These are phyloP conservation scores for Ophiocordyceps sinensis DNA, from an alignment of 2,329 filamentous ascomycete species.

Conservation along the genomic window DNA sequence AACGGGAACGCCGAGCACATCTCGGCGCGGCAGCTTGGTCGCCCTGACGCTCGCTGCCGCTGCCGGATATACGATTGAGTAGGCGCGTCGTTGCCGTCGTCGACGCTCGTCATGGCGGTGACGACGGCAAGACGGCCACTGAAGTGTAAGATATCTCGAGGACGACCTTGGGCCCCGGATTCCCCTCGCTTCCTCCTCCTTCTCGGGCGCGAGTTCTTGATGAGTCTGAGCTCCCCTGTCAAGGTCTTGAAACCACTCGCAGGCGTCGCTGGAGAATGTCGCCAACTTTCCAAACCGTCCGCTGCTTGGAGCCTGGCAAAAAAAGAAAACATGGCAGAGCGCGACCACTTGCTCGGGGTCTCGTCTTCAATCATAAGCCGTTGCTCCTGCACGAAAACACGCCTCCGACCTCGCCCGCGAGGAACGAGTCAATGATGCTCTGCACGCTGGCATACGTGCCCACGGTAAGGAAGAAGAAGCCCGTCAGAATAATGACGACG, in stretches of 20 bases:
- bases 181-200: background rate
- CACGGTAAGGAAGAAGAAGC: conserved; percentile 65
- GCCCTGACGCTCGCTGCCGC: background rate
- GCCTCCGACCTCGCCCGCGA: conserved; percentile 46
- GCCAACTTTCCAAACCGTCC: too few relatives aligned
- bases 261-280: too few relatives aligned
- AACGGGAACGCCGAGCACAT: background rate
- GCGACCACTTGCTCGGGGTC: background rate
- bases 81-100: background rate
- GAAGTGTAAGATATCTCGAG: background rate
- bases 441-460: conserved; percentile 72
- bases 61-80: conserved; percentile 1
- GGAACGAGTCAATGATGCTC: conserved; percentile 61
- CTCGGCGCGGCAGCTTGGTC: background rate
- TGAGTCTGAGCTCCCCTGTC: too few relatives aligned
- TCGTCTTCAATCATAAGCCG: conserved; percentile 30
- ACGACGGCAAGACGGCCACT: background rate
- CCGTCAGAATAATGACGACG: conserved; percentile 55
- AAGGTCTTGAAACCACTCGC: too few relatives aligned
- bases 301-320: too few relatives aligned
- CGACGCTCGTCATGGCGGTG: background rate
- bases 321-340: too few relatives aligned
- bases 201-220: background rate
- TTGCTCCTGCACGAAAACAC: conserved; percentile 64
- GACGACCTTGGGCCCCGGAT: background rate